phyloP scores from a whole-genome alignment of 495 filamentous ascomycete genomes.

The Copromyces sp. region DNA sequence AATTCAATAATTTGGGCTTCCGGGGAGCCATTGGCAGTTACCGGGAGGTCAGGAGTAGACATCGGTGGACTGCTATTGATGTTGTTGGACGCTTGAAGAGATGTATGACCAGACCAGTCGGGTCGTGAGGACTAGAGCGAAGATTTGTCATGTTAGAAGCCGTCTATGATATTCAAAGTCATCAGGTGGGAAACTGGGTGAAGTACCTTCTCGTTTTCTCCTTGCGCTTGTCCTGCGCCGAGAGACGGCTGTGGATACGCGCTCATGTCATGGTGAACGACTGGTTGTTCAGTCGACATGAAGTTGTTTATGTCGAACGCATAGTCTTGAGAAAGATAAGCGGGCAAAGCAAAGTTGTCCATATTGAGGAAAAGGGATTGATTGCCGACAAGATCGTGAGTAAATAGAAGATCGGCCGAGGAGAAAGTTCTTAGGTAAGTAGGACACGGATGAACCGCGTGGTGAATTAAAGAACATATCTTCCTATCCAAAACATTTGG shows the following conservation, averaged over 20 bases:
- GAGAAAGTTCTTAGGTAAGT: not conserved
- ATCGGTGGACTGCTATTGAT: not conserved
- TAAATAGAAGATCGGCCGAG: not conserved
- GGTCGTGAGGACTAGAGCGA: not conserved
- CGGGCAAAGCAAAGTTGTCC: not conserved
- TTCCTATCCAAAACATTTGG: not conserved
- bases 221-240: not conserved
- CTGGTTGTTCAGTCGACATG: not conserved
- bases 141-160: not conserved
- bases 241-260: not conserved
- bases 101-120: not conserved
- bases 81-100: not conserved
- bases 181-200: not conserved
- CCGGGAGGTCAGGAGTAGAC: not conserved
- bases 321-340: not conserved
- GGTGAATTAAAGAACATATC: not conserved
- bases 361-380: not conserved
- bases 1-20: not conserved
- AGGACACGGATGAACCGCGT: not conserved
- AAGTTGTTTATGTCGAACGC: not conserved
- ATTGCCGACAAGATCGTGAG: not conserved
- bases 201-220: not conserved
- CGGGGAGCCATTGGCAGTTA: not conserved
- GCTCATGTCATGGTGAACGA: not conserved
- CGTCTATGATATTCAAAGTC: not conserved